Conservation (phyloP, 352 stramenopile species). For the Phytophthora sp. region DNA sequence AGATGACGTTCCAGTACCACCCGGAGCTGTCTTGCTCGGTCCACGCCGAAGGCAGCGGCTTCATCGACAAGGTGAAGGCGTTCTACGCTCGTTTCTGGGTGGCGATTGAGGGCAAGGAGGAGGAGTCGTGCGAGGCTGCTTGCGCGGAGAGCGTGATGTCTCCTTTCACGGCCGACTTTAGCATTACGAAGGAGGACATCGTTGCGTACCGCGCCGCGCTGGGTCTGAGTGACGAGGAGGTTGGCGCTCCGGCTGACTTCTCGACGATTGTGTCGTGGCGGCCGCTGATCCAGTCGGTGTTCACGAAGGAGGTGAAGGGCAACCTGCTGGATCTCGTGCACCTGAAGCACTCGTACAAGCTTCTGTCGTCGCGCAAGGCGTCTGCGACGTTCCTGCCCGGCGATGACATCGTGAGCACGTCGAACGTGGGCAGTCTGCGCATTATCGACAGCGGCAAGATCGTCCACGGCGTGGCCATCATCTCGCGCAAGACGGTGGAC, state of each 20-base stretch:
- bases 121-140: constrained; percentile 59
- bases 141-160: constrained; percentile 66
- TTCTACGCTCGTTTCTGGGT: constrained; percentile 86
- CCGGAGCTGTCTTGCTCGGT: constrained; percentile 56
- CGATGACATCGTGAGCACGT: constrained; percentile 76
- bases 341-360: constrained; percentile 85
- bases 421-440: constrained; percentile 70
- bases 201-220: constrained; percentile 66
- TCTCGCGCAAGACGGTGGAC: constrained; percentile 65
- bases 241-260: constrained; percentile 68
- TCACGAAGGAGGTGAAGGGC: constrained; percentile 80
- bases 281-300: constrained; percentile 83
- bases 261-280: constrained; percentile 83
- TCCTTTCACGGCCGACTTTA: constrained; percentile 70
- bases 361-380: constrained; percentile 49
- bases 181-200: constrained; percentile 61
- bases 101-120: constrained; percentile 61
- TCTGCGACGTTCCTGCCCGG: constrained; percentile 56
- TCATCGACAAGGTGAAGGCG: constrained; percentile 64
- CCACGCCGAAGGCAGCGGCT: constrained; percentile 46
- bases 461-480: constrained; percentile 68
- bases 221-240: constrained; percentile 36
- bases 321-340: constrained; percentile 88
- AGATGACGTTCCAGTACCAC: constrained; percentile 64
- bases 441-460: constrained; percentile 87